Conservation (phyloP, 1,284 basidiomycete species). For the Puccinia horiana region DNA sequence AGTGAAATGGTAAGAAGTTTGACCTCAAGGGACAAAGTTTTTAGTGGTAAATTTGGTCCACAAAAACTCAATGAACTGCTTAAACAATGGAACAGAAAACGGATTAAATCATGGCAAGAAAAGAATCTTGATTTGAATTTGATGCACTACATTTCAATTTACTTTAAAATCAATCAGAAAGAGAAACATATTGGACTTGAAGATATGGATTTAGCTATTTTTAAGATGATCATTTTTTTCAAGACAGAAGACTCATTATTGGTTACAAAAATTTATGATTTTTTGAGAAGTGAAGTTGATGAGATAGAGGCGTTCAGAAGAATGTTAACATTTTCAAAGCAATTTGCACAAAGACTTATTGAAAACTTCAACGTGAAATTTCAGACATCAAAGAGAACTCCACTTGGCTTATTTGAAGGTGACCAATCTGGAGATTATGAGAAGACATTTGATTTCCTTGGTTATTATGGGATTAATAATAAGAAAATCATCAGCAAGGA, state of each 20-base stretch:
- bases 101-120: background rate
- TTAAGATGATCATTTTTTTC: slow-evolving; percentile 5
- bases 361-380: background rate
- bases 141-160: slow-evolving; percentile 2
- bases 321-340: slow-evolving; percentile 13
- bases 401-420: no score
- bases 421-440: slow-evolving; percentile 7
- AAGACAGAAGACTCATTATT: background rate
- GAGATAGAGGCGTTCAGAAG: background rate
- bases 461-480: background rate
- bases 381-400: background rate
- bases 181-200: background rate
- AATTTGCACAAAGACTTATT: background rate
- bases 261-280: background rate
- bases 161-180: background rate
- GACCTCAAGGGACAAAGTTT: background rate
- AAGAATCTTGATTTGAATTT: background rate
- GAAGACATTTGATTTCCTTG: background rate
- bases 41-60: background rate
- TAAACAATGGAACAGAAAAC: background rate
- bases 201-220: background rate
- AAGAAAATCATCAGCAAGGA: background rate
- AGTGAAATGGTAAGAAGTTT: background rate
- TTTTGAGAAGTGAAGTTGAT: background rate
- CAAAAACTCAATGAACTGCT: background rate